phyloP scores from a whole-genome alignment of 2,329 filamentous ascomycete genomes.

The Colletotrichum higginsianum region DNA sequence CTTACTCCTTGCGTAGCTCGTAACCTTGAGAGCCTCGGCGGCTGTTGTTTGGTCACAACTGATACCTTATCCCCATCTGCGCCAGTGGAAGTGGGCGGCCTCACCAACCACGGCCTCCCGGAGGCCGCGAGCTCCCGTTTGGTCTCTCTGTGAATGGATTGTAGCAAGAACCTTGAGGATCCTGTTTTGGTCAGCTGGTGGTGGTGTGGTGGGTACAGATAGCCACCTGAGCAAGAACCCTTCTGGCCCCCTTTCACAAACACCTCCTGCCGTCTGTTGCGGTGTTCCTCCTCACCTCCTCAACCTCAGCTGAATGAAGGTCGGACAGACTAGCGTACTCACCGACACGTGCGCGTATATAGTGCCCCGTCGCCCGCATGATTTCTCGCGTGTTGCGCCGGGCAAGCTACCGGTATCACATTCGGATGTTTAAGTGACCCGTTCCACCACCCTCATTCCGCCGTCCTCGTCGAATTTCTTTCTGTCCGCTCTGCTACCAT shows the following conservation, averaged over 20 bases:
- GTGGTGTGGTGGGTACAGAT: not conserved
- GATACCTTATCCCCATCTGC: not conserved
- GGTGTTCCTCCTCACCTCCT: not conserved
- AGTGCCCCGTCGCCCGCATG: no score
- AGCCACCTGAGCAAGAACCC: not conserved
- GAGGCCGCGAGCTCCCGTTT: no score
- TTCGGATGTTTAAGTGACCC: no score
- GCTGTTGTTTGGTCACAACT: not conserved
- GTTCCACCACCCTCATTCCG: not conserved
- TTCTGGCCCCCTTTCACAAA: not conserved
- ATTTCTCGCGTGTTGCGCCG: not conserved
- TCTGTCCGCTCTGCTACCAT: not conserved
- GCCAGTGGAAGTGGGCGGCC: not conserved
- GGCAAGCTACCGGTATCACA: not conserved
- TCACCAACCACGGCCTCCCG: not conserved
- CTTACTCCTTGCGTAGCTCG: not conserved
- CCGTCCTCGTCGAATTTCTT: not conserved
- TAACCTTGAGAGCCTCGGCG: not conserved
- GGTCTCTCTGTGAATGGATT: not conserved
- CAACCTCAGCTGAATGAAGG: no score
- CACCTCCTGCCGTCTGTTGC: not conserved
- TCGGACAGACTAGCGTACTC: no score
- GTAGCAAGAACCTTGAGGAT: conserved; percentile 4
- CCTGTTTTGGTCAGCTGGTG: not conserved
- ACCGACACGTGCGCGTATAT: not conserved